Base-by-base conservation (phyloP, 2,329 filamentous ascomycete species). In the Trichoderma hamatum region DNA sequence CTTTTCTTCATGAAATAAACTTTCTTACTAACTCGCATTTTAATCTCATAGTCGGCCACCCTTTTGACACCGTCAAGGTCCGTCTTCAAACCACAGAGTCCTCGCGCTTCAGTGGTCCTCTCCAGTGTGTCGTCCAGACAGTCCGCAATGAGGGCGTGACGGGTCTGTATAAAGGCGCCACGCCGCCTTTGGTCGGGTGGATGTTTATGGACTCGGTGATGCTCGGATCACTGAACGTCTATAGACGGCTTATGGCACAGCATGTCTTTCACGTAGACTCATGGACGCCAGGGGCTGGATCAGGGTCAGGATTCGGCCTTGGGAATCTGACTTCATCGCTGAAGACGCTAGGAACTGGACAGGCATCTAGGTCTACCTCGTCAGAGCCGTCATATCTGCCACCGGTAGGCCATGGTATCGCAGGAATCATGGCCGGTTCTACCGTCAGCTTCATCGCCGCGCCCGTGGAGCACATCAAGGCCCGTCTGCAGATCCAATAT, bases 21-120 rank as follows among this genome's bases (percentile, higher is more conserved):
- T n/a, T 43, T 19, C 16, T 43, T 7, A 43, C 39, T 43, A 43
- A 43, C 19, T 6, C 30, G 19, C 19, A 9, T 7, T 19, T 39
- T 5, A 19, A 39, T 10, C 16, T 19, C 3, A 14, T 70, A 87
- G 86, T 90, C 76, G 88, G 88, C 69, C 88, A 90, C 75, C 88
- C 92, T 28, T 98, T 99, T 82, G 96, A 99, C 81, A 98, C 96
- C 0, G 89, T 99, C 79, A 99, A 99, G 82, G 95, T 98, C 66
- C 93, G 96, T 36, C 85, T 99, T 21, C 96, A 99, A 79, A 98
- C 95, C 3, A 93, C 93, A 34, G 85, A 91, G 73, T 80, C 86
- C 59, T 79, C 88, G 1, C 93, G 92, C 74, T 99, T 99, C 84
- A 85, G 85, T 72, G 96, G 96, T 0, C 94, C 96, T 0, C 79